Conservation (phyloP, 805 yeast genomes). For the Hemisphaericaspora nanyangensis region DNA sequence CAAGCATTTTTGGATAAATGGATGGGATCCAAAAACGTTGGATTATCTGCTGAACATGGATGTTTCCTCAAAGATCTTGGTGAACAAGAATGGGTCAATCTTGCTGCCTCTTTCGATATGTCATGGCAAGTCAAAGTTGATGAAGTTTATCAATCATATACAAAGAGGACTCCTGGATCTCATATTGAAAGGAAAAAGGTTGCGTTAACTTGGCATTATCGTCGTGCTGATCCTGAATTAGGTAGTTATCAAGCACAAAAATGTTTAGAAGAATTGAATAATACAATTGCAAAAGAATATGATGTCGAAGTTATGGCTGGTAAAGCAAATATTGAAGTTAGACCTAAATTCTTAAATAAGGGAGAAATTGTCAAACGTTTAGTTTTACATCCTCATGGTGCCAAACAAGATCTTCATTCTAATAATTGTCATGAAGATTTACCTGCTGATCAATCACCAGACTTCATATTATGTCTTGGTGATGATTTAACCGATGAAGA, state of each 20-base stretch:
- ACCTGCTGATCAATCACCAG: constrained; percentile 54
- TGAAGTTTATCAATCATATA: constrained; percentile 66
- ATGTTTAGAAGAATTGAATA: constrained; percentile 55
- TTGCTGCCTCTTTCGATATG: constrained; percentile 83
- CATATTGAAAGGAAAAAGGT: constrained; percentile 83
- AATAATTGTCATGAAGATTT: constrained; percentile 19
- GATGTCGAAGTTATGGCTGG: constrained; percentile 97
- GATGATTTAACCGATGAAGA: constrained; percentile 98
- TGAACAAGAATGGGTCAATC: constrained; percentile 68
- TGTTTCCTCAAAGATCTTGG: constrained; percentile 84
- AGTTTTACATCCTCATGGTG: constrained; percentile 61
- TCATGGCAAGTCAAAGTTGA: constrained; percentile 88
- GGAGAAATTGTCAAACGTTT: constrained; percentile 91
- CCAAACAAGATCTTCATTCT: constrained; percentile 39
- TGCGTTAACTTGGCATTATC: constrained; percentile 96
- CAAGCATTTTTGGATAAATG: constrained; percentile 84
- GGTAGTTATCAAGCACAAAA: constrained; percentile 83
- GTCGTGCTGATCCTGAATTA: constrained; percentile 89
- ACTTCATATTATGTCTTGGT: constrained; percentile 85
- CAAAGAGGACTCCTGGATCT: constrained; percentile 89
- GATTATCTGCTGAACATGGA: constrained; percentile 96
- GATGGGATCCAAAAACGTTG: constrained; percentile 72
- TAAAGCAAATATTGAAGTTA: constrained; percentile 95
- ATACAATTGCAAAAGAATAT: constrained; percentile 55
- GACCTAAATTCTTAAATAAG: constrained; percentile 91